A percentile compares a stretch with the other conserved stretches of the same genome.
Conservation (phyloP, 2,329 filamentous ascomycete species). For the Ascochyta viciae-villosae region DNA sequence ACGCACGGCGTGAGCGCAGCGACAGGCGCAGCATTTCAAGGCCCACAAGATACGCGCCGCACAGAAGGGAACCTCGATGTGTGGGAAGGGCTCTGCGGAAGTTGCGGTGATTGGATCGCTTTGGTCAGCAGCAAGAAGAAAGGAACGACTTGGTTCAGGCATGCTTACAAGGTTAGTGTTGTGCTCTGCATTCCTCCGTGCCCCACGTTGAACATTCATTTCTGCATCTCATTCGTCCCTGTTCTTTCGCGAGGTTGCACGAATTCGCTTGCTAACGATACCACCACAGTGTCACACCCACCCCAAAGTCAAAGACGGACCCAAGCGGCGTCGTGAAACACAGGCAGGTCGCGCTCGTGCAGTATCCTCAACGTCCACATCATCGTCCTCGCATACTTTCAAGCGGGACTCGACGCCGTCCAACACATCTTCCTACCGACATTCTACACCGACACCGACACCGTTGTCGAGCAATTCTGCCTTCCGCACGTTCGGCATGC, state of each 20-base stretch:
- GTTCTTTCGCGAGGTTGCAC: conserved; percentile 9
- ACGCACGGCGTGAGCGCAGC: conserved; percentile 85
- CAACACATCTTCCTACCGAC: conserved; percentile 33
- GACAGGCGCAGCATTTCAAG: conserved; percentile 79
- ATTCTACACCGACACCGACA: conserved; percentile 44
- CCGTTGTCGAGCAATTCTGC: conserved; percentile 33
- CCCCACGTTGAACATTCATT: conserved; percentile 10
- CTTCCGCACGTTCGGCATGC: conserved; percentile 35
- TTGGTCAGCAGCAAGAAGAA: conserved; percentile 88
- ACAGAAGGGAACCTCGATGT: conserved; percentile 83
- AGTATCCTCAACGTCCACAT: conserved; percentile 44
- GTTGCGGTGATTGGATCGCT: conserved; percentile 81
- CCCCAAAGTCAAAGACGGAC: conserved; percentile 53
- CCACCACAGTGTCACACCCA: conserved; percentile 50
- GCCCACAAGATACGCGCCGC: conserved; percentile 75
- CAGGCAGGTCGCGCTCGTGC: conserved; percentile 47
- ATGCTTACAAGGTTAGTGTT: conserved; percentile 78
- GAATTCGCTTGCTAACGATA: conserved; percentile 33
- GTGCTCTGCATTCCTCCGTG: conserved; percentile 15
- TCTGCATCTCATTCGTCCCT: conserved; percentile 8
- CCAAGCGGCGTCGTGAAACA: conserved; percentile 52
- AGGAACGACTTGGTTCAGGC: conserved; percentile 89
- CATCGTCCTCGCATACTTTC: conserved; percentile 44
- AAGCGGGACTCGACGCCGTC: conserved; percentile 36
- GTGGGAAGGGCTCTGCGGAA: conserved; percentile 80